These are phyloP conservation scores for Coemansia sp. DNA, from an alignment of 192 early-diverging fungal species.

Conservation along the genomic window DNA sequence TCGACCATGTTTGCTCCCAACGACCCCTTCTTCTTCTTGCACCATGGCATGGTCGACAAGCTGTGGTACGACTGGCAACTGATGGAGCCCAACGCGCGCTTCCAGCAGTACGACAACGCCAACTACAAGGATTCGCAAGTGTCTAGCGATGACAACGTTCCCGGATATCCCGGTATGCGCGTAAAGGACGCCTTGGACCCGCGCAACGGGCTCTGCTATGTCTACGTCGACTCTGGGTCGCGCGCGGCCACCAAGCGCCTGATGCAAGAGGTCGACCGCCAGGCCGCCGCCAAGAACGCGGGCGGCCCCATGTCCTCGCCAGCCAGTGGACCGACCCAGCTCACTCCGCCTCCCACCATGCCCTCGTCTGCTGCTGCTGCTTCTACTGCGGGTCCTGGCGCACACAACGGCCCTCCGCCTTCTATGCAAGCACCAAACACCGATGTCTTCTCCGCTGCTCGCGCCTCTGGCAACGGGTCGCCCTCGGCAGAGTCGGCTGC, in stretches of 20 bases:
- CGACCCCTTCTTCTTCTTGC: conserved; percentile 69
- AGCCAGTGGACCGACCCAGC: not conserved
- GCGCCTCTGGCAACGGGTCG: conserved; percentile 31
- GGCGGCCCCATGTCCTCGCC: not conserved
- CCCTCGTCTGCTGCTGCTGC: conserved; percentile 7
- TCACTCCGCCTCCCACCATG: not conserved
- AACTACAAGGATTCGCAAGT: conserved; percentile 39
- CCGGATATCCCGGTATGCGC: conserved; percentile 43
- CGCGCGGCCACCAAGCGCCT: conserved; percentile 47
- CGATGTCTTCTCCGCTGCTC: conserved; percentile 20
- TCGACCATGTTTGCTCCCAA: conserved; percentile 56
- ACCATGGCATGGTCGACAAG: conserved; percentile 68
- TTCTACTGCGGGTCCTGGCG: conserved; percentile 2
- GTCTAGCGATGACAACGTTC: conserved; percentile 34
- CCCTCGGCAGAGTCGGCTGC: conserved; percentile 41
- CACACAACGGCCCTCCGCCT: not conserved
- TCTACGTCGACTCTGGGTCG: conserved; percentile 51
- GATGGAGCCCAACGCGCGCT: conserved; percentile 42
- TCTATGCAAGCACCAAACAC: not conserved
- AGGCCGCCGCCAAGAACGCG: conserved; percentile 17
- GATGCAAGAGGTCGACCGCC: conserved; percentile 52
- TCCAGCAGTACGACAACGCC: conserved; percentile 49
- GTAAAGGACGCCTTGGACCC: conserved; percentile 48
- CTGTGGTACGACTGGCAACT: conserved; percentile 65
- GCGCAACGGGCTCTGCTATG: conserved; percentile 44